A percentile compares a stretch with the other conserved stretches of the same genome.
phyloP scores from a whole-genome alignment of 805 yeast species.

The Cyberlindnera americana region DNA sequence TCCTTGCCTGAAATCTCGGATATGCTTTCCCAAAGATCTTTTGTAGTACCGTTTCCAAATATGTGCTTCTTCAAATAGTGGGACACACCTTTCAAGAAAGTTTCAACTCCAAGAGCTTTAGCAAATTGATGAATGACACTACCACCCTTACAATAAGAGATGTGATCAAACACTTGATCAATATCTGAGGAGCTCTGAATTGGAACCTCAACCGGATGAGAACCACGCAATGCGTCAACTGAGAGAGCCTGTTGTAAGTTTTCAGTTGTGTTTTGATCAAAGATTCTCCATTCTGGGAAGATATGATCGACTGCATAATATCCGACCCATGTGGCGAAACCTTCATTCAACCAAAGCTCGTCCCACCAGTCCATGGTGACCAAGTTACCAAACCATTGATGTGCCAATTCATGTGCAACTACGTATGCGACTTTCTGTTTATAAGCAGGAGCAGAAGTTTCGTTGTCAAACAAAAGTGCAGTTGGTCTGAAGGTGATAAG shows the following conservation, averaged over 20 bases:
- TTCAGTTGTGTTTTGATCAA: slow-evolving; percentile 72
- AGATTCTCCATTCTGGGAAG: slow-evolving; percentile 80
- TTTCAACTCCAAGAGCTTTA: slow-evolving; percentile 69
- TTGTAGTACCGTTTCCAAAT: slow-evolving; percentile 72
- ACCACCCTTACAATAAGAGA: slow-evolving; percentile 81
- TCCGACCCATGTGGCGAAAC: slow-evolving; percentile 88
- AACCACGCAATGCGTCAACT: slow-evolving; percentile 72
- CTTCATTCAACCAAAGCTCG: slow-evolving; percentile 84
- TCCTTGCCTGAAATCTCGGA: slow-evolving; percentile 67
- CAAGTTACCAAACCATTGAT: slow-evolving; percentile 88
- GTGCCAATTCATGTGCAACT: slow-evolving; percentile 85
- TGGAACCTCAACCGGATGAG: slow-evolving; percentile 85
- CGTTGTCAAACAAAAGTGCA: slow-evolving; percentile 66
- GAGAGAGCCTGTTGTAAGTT: slow-evolving; percentile 68
- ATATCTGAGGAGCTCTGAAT: slow-evolving; percentile 73
- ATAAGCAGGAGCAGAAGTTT: slow-evolving; percentile 56
- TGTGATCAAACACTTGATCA: slow-evolving; percentile 81
- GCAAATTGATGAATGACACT: slow-evolving; percentile 73
- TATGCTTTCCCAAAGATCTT: slow-evolving; percentile 70
- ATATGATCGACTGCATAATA: slow-evolving; percentile 73
- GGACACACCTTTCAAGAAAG: slow-evolving; percentile 74
- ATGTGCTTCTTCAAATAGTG: slow-evolving; percentile 68
- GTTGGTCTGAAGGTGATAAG: slow-evolving; percentile 78
- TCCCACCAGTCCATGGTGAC: slow-evolving; percentile 95
- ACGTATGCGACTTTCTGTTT: slow-evolving; percentile 77